A percentile compares a stretch with the other conserved stretches of the same genome.
phyloP scores from a whole-genome alignment of 192 early-diverging fungal genomes.

The Glomus cerebriforme region DNA sequence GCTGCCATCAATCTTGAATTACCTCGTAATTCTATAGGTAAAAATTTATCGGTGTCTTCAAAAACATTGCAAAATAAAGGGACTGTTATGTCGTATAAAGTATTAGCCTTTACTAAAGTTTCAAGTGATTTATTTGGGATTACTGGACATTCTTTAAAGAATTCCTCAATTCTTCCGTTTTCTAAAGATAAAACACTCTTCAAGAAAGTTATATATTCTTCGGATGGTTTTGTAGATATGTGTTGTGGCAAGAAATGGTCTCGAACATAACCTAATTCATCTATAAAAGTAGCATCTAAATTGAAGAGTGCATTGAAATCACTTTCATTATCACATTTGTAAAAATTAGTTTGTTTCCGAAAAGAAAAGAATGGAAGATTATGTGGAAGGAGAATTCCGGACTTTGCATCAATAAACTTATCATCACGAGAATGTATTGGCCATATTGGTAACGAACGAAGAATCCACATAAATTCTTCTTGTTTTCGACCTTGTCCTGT shows the following conservation, averaged over 20 bases:
- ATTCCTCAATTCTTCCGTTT: background rate
- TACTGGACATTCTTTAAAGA: background rate
- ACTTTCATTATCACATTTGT: background rate
- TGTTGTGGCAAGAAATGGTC: background rate
- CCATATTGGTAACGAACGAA: background rate
- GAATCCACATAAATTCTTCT: background rate
- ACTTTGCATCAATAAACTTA: background rate
- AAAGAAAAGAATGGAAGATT: background rate
- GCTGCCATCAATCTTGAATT: background rate
- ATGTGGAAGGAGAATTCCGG: background rate
- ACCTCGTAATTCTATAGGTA: background rate
- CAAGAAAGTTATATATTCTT: background rate
- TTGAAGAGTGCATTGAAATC: background rate
- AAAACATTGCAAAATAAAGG: background rate
- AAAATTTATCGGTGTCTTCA: background rate
- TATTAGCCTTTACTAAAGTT: background rate
- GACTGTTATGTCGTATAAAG: background rate
- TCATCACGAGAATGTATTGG: background rate
- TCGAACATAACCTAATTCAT: background rate
- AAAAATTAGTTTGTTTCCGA: background rate
- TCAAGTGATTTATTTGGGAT: slow-evolving; percentile 3
- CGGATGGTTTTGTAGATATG: background rate
- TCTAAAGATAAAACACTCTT: background rate
- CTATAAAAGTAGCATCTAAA: background rate
- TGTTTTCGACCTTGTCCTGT: background rate